A percentile compares a stretch with the other conserved stretches of the same genome.
Evolutionary conservation across 2,329 filamentous ascomycete species (phyloP).

Genomic region (Aaosphaeria arxii): DNA sequence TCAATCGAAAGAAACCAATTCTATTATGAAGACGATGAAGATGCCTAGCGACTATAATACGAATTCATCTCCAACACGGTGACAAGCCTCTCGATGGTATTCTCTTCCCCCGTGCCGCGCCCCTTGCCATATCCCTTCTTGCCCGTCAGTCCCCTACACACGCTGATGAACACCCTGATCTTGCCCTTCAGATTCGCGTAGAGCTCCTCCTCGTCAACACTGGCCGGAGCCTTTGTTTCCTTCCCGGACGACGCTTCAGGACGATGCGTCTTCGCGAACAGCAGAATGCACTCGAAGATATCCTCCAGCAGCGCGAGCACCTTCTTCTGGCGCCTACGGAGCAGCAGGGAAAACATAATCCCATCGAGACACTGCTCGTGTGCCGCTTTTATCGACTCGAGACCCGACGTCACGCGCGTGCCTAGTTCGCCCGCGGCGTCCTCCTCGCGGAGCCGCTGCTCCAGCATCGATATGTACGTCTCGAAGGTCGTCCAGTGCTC

Average conservation of each 20-base stretch:
- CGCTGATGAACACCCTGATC: conserved; percentile 69
- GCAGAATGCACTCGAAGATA: conserved; percentile 69
- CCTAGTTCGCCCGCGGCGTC: conserved; percentile 46
- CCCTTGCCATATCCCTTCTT: conserved; percentile 49
- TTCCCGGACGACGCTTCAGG: conserved; percentile 5
- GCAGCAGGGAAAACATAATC: conserved; percentile 69
- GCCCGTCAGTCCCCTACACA: conserved; percentile 65
- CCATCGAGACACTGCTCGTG: conserved; percentile 73
- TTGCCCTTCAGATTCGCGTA: conserved; percentile 69
- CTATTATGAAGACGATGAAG: no score
- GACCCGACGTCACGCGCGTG: conserved; percentile 51
- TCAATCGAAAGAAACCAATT: no score
- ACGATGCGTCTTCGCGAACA: conserved; percentile 50
- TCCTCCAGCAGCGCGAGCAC: conserved; percentile 72
- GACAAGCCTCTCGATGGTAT: conserved; percentile 66
- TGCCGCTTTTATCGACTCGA: conserved; percentile 64
- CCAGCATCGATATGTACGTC: conserved; percentile 60
- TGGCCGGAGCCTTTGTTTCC: background rate
- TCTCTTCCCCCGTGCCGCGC: conserved; percentile 45
- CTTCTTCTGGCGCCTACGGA: conserved; percentile 72
- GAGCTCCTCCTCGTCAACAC: conserved; percentile 32
- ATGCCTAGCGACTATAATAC: conserved; percentile 50
- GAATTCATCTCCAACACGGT: conserved; percentile 68
- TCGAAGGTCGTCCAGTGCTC: conserved; percentile 72
- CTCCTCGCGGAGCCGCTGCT: conserved; percentile 53